A percentile compares a stretch with the other conserved stretches of the same genome.
Conservation (phyloP, 139 green algal species). For the Pleodorina starrii region DNA sequence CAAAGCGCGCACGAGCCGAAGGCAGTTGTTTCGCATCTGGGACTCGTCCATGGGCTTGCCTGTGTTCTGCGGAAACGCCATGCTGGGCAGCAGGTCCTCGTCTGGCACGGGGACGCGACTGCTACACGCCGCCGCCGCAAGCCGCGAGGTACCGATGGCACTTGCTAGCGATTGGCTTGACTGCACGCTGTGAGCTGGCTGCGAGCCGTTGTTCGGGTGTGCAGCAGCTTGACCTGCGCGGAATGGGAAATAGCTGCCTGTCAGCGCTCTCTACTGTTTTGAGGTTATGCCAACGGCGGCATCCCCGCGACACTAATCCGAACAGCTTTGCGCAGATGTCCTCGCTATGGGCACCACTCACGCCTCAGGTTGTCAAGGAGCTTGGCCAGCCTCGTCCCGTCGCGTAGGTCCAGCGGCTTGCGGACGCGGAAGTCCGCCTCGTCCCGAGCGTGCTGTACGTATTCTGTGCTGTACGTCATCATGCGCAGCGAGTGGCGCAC, state of each 20-base stretch:
- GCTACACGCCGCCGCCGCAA: neutral
- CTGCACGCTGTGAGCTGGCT: neutral
- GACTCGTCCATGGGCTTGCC: conserved; percentile 42
- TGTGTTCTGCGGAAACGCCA: conserved; percentile 42
- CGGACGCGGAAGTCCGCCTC: conserved; percentile 75
- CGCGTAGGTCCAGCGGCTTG: conserved; percentile 61
- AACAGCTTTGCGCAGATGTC: too few relatives aligned
- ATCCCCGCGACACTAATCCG: too few relatives aligned
- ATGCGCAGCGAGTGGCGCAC: conserved; percentile 79
- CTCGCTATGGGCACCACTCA: too few relatives aligned
- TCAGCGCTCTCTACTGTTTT: too few relatives aligned
- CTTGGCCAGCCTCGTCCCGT: conserved; percentile 31
- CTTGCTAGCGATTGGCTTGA: neutral
- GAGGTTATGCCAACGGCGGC: too few relatives aligned
- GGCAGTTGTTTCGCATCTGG: conserved; percentile 50
- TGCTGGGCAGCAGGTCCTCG: conserved; percentile 32
- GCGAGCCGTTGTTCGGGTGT: neutral
- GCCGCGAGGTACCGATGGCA: neutral
- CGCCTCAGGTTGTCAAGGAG: conserved; percentile 27
- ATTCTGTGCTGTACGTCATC: conserved; percentile 72
- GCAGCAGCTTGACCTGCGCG: neutral
- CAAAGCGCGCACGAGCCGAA: conserved; percentile 52
- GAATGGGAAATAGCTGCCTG: too few relatives aligned
- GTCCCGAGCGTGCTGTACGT: conserved; percentile 74
- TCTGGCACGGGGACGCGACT: neutral